Evolutionary conservation across 2,329 filamentous ascomycete species (phyloP).

Genomic region (Achaetomium macrosporum): DNA sequence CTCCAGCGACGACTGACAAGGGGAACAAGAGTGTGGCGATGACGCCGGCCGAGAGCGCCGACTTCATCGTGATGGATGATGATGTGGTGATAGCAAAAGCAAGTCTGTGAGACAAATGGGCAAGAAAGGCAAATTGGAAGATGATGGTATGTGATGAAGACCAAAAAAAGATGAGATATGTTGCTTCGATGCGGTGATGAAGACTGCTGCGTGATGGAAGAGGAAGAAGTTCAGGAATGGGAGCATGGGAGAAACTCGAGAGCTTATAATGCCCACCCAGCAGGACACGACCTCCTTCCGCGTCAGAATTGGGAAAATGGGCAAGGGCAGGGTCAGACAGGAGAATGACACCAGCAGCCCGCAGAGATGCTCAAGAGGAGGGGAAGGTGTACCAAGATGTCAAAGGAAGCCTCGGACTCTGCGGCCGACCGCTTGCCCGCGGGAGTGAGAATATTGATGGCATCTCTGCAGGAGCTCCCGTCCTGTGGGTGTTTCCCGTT

Average conservation of each 20-base stretch:
- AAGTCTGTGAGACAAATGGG: not conserved
- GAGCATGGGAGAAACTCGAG: not conserved
- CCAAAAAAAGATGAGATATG: conserved; percentile 8
- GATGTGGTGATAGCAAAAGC: not conserved
- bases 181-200: conserved; percentile 2
- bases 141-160: conserved; percentile 4
- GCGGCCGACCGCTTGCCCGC: too few relatives aligned
- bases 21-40: conserved; percentile 24
- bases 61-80: conserved; percentile 17
- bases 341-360: not conserved
- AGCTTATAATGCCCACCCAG: not conserved
- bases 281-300: not conserved
- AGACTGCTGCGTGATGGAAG: not conserved
- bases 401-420: too few relatives aligned
- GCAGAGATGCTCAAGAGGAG: too few relatives aligned
- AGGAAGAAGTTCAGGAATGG: not conserved
- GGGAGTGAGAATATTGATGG: too few relatives aligned
- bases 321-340: not conserved
- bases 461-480: too few relatives aligned
- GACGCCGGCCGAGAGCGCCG: conserved; percentile 23
- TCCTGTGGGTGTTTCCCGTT: too few relatives aligned
- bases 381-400: too few relatives aligned
- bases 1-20: conserved; percentile 17
- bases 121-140: not conserved
- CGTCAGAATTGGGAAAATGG: not conserved